Evolutionary conservation across 257 asterid genomes (phyloP).

Genomic region (Paulownia fortunei): DNA sequence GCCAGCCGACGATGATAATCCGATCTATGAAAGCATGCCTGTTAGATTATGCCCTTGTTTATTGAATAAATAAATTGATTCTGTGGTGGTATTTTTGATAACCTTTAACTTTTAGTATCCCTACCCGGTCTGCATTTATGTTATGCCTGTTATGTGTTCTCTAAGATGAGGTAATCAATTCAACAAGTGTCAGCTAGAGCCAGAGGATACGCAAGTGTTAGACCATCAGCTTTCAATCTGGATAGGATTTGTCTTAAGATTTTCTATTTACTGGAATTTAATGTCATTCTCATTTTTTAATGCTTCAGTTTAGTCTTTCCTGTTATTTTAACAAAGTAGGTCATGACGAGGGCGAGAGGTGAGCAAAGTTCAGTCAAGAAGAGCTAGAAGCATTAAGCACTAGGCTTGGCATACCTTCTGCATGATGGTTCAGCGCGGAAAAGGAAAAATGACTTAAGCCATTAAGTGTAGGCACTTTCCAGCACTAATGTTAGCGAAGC

Average conservation of each 20-base stretch:
- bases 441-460: not conserved
- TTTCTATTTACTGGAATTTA: not conserved
- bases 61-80: slow-evolving; percentile 16
- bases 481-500: not conserved
- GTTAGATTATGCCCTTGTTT: slow-evolving; percentile 48
- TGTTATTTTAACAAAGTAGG: not conserved
- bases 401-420: not conserved
- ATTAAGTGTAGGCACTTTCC: slow-evolving; percentile 1
- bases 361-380: not conserved
- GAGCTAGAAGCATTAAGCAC: not conserved
- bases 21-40: slow-evolving; percentile 63
- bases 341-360: not conserved
- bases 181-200: not conserved
- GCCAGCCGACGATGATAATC: slow-evolving; percentile 55
- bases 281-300: not conserved
- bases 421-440: not conserved
- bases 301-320: slow-evolving; percentile 6
- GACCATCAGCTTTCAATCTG: not conserved
- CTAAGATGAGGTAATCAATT: not conserved
- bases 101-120: not conserved
- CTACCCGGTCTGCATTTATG: not conserved
- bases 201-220: not conserved
- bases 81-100: not conserved
- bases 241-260: not conserved
- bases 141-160: slow-evolving; percentile 9